A percentile compares a stretch with the other conserved stretches of the same genome.
Evolutionary conservation across 768 basidiomycete genomes (phyloP).

Genomic region (Tylopilus subfusipes): DNA sequence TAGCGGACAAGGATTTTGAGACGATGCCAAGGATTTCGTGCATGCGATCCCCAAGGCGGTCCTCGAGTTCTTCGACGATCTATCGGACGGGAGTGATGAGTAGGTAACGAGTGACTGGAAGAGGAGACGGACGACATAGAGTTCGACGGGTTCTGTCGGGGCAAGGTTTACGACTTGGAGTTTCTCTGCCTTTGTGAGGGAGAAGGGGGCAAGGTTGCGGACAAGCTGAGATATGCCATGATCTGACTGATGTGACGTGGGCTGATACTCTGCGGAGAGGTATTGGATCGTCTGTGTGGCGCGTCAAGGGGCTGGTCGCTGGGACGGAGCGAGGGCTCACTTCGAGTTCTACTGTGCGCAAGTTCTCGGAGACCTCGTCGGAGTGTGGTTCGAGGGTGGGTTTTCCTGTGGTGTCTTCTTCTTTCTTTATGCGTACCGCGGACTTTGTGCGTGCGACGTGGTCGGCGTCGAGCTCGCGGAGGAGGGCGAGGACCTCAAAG

Average conservation of each 20-base stretch:
- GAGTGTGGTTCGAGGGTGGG: slow-evolving; percentile 30
- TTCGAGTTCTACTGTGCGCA: slow-evolving; percentile 85
- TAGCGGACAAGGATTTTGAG: slow-evolving; percentile 42
- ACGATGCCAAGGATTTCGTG: slow-evolving; percentile 64
- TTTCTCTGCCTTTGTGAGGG: slow-evolving; percentile 88
- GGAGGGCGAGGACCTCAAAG: slow-evolving; percentile 75
- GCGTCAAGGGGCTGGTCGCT: not conserved
- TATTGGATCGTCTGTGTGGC: slow-evolving; percentile 73
- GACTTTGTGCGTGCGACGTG: slow-evolving; percentile 67
- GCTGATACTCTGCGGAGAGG: slow-evolving; percentile 72
- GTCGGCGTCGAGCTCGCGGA: slow-evolving; percentile 73
- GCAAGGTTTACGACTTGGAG: slow-evolving; percentile 89
- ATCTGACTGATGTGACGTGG: slow-evolving; percentile 60
- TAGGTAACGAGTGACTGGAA: not conserved
- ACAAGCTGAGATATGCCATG: slow-evolving; percentile 64
- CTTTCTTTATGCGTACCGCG: slow-evolving; percentile 71
- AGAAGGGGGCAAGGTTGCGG: slow-evolving; percentile 59
- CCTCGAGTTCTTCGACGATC: slow-evolving; percentile 92
- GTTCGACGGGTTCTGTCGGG: slow-evolving; percentile 76
- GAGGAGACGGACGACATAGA: slow-evolving; percentile 71
- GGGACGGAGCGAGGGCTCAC: slow-evolving; percentile 7
- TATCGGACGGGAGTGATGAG: slow-evolving; percentile 29
- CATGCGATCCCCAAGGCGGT: slow-evolving; percentile 68
- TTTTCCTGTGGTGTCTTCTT: slow-evolving; percentile 54
- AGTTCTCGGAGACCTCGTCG: slow-evolving; percentile 70